Evolutionary conservation across 345 rosid genomes (phyloP).

Genomic region (Litchi chinensis): DNA sequence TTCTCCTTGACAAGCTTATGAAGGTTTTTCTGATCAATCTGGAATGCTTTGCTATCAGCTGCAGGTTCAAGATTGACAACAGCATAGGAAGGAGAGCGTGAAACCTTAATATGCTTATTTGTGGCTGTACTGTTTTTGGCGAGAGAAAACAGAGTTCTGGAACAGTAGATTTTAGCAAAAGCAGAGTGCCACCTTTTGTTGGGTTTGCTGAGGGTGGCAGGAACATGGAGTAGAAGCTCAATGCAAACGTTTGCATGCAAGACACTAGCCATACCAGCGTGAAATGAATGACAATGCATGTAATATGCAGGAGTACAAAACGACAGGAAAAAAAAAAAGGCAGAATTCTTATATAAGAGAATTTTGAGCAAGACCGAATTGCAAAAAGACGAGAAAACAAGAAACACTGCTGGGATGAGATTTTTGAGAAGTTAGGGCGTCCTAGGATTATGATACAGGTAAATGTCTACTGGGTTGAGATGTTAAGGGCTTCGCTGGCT

Average conservation of each 20-base stretch:
- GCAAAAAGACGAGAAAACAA: neutral
- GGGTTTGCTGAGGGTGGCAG: conserved; percentile 31
- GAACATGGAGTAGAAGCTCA: conserved; percentile 34
- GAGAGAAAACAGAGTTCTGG: conserved; percentile 42
- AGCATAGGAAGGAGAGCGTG: conserved; percentile 31
- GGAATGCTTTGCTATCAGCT: conserved; percentile 21
- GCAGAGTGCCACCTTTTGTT: conserved; percentile 61
- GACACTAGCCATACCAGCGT: conserved; percentile 13
- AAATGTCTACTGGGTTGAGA: no score
- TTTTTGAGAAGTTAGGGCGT: no score
- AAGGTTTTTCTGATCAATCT: conserved; percentile 36
- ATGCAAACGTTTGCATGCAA: conserved; percentile 27
- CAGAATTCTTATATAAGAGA: no score
- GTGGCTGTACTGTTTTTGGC: neutral
- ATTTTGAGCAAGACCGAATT: neutral
- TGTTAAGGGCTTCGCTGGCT: no score
- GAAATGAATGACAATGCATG: neutral
- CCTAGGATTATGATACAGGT: no score
- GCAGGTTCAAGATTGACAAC: conserved; percentile 19
- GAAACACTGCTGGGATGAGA: no score
- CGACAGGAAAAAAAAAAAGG: no score
- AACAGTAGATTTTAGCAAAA: conserved; percentile 49
- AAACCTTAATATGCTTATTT: conserved; percentile 2
- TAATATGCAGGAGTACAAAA: no score
- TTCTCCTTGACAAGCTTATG: conserved; percentile 44